phyloP scores from a whole-genome alignment of 1,284 basidiomycete genomes.

The Fistulinella cinereoalba region DNA sequence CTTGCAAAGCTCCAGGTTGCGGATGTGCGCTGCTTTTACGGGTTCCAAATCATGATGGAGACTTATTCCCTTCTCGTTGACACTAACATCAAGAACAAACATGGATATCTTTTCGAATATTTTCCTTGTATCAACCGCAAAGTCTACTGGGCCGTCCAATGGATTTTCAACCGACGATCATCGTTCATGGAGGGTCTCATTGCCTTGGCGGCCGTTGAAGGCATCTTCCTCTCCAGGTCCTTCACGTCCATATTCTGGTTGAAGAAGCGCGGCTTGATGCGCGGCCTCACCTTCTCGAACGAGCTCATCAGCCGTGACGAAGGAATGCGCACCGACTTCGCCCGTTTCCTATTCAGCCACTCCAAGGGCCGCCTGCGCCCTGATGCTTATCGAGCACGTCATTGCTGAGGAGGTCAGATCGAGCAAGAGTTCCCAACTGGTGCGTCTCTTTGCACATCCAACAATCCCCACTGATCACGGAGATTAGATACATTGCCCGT shows the following conservation, averaged over 20 bases:
- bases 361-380: constrained; percentile 80
- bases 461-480: neutral
- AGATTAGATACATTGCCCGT: constrained; percentile 66
- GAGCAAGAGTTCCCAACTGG: constrained; percentile 87
- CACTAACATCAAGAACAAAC: constrained; percentile 95
- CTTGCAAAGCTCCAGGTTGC: constrained; percentile 94
- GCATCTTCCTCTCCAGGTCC: constrained; percentile 96
- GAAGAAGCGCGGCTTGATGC: constrained; percentile 99
- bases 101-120: constrained; percentile 93
- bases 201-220: constrained; percentile 98
- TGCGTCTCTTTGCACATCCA: constrained; percentile 22
- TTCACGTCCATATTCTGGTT: constrained; percentile 98
- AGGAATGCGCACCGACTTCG: constrained; percentile 98
- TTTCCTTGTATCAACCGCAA: constrained; percentile 89
- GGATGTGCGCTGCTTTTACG: constrained; percentile 97
- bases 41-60: constrained; percentile 99
- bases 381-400: constrained; percentile 67
- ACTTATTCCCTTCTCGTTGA: constrained; percentile 98
- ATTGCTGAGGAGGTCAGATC: constrained; percentile 84
- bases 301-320: constrained; percentile 97
- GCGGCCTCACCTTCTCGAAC: constrained; percentile 95
- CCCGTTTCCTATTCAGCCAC: constrained; percentile 92
- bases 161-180: constrained; percentile 85
- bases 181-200: constrained; percentile 91
- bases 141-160: constrained; percentile 90